Percentiles rank a stretch among this genome's conserved stretches.
Conservation (phyloP, 148 eudicot species). For the Rhododendron williamsianum region DNA sequence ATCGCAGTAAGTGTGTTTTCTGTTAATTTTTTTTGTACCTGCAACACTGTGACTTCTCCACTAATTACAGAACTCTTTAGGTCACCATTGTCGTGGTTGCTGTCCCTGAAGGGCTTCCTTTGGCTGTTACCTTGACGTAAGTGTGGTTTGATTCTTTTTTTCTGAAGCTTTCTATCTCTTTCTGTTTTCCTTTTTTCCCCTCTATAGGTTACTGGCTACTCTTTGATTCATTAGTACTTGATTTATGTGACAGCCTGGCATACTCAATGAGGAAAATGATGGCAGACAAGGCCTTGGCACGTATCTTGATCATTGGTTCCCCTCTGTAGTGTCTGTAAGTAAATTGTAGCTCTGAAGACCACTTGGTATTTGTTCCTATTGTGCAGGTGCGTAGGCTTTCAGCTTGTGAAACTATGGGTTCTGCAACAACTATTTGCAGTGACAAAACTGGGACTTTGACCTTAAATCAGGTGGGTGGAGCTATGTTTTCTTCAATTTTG, state of each 20-base stretch:
- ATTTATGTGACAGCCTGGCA: conserved; percentile 57
- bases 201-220: background rate
- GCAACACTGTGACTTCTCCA: background rate
- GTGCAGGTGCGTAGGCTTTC: conserved; percentile 91
- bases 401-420: conserved; percentile 99
- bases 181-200: background rate
- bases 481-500: background rate
- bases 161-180: background rate
- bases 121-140: conserved; percentile 93
- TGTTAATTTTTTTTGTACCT: background rate
- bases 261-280: conserved; percentile 98
- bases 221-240: background rate
- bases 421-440: conserved; percentile 96
- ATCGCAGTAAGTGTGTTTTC: conserved; percentile 58
- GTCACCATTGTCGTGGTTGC: conserved; percentile 98
- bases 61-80: conserved; percentile 34
- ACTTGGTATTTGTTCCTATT: background rate
- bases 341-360: background rate
- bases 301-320: conserved; percentile 14
- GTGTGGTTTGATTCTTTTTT: conserved; percentile 17
- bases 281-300: conserved; percentile 93
- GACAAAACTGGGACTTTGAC: conserved; percentile 98
- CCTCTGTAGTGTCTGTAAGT: background rate
- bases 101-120: conserved; percentile 94
- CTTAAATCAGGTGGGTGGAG: conserved; percentile 60